phyloP scores from a whole-genome alignment of 208 protist species.

The Wallacemonas collosoma region DNA sequence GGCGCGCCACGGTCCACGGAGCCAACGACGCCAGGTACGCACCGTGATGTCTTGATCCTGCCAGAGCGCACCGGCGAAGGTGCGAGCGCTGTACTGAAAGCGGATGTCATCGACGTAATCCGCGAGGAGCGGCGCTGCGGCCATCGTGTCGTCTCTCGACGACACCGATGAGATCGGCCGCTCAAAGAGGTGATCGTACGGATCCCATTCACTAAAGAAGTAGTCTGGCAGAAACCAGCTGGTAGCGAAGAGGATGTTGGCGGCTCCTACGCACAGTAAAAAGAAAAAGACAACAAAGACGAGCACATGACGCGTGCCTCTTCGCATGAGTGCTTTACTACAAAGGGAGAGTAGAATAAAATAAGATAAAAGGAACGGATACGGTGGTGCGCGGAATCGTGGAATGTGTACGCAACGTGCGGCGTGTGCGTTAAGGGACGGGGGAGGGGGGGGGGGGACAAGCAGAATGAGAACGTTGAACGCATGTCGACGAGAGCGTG shows the following conservation, averaged over 20 bases:
- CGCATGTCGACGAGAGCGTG: no score
- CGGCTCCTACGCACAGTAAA: slow-evolving; percentile 19
- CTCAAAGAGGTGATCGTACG: slow-evolving; percentile 13
- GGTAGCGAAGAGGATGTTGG: slow-evolving; percentile 9
- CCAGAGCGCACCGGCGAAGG: not conserved
- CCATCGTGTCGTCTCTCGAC: not conserved
- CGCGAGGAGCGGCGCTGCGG: not conserved
- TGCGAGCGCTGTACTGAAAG: slow-evolving; percentile 8
- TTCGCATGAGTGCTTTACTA: not conserved
- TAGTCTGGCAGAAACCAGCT: slow-evolving; percentile 11
- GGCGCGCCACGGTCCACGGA: slow-evolving; percentile 2
- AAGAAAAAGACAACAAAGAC: slow-evolving; percentile 28
- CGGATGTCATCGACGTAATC: slow-evolving; percentile 5
- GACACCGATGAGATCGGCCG: not conserved
- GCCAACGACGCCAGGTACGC: slow-evolving; percentile 9
- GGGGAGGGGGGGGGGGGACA: no score
- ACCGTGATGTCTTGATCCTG: slow-evolving; percentile 1
- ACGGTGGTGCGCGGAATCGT: no score
- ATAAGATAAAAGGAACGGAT: not conserved
- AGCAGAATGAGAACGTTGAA: no score
- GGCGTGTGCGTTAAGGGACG: no score
- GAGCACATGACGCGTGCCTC: slow-evolving; percentile 19
- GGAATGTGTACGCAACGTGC: no score
- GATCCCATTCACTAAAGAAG: slow-evolving; percentile 18
- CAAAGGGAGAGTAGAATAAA: slow-evolving; percentile 20